phyloP scores from a whole-genome alignment of 2,329 filamentous ascomycete genomes.

The Colletotrichum kahawae region DNA sequence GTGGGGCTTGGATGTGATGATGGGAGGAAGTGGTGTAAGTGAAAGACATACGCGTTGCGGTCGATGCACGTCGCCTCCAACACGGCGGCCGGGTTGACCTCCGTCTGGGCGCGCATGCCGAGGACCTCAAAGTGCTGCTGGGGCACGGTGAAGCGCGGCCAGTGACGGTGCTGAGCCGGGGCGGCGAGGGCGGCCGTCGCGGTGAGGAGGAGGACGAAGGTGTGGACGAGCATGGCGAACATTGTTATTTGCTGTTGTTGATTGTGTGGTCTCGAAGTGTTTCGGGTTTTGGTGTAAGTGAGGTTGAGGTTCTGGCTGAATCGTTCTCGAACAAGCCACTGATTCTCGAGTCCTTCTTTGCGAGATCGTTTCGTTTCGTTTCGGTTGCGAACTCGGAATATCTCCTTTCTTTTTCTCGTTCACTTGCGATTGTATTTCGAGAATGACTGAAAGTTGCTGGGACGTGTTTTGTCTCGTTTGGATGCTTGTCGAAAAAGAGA shows the following conservation, averaged over 20 bases:
- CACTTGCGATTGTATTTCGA: not conserved
- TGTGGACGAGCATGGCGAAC: constrained; percentile 33
- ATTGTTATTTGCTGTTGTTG: constrained; percentile 29
- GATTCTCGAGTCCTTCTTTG: not conserved
- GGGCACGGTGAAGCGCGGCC: constrained; percentile 41
- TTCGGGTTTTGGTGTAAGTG: not conserved
- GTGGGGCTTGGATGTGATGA: not conserved
- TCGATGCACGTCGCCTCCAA: constrained; percentile 46
- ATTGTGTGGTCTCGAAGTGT: not conserved
- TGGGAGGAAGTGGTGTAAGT: not conserved
- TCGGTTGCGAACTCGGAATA: not conserved
- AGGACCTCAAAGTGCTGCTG: constrained; percentile 51
- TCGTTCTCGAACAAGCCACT: not conserved
- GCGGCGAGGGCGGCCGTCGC: constrained; percentile 35
- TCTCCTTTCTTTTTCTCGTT: not conserved
- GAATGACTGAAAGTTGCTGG: not conserved
- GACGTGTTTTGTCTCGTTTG: not conserved
- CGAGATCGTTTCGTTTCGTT: not conserved
- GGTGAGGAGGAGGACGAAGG: constrained; percentile 35
- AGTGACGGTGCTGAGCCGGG: constrained; percentile 27
- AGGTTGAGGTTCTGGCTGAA: not conserved
- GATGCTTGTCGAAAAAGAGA: not conserved
- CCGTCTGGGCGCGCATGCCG: constrained; percentile 40
- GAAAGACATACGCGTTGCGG: constrained; percentile 39
- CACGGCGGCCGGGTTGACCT: constrained; percentile 46